A percentile compares a stretch with the other conserved stretches of the same genome.
These are phyloP conservation scores for Debaryomyces robertsiae DNA, from an alignment of 1,139 yeast genomes.

Conservation along the genomic window DNA sequence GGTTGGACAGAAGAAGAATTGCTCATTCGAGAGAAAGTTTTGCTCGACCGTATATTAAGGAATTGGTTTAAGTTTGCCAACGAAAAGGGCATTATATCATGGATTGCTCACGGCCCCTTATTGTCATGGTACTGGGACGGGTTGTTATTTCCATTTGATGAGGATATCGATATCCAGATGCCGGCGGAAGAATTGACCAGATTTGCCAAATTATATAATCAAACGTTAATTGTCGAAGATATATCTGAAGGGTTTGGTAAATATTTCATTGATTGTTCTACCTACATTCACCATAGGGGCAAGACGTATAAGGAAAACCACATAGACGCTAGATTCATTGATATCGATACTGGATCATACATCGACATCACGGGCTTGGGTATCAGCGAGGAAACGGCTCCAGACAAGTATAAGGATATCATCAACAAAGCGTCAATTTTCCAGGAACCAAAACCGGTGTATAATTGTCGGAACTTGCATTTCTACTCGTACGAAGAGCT, in stretches of 20 bases:
- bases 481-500: conserved; percentile 38
- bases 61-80: conserved; percentile 37
- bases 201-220: conserved; percentile 30
- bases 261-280: conserved; percentile 36
- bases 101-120: conserved; percentile 41
- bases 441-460: conserved; percentile 24
- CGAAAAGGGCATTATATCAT: conserved; percentile 35
- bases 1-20: conserved; percentile 25
- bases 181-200: conserved; percentile 32
- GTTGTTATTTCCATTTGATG: conserved; percentile 35
- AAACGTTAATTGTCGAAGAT: conserved; percentile 34
- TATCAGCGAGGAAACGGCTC: conserved; percentile 28
- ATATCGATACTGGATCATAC: conserved; percentile 42
- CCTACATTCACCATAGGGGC: conserved; percentile 36
- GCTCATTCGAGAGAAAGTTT: conserved; percentile 20
- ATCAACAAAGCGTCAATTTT: conserved; percentile 15
- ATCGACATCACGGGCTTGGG: conserved; percentile 44
- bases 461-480: conserved; percentile 36
- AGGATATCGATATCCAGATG: conserved; percentile 39
- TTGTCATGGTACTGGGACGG: conserved; percentile 45
- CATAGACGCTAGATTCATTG: conserved; percentile 45
- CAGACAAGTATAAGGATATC: conserved; percentile 22
- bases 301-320: conserved; percentile 33
- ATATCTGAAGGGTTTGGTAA: conserved; percentile 34
- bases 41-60: conserved; percentile 26